Base-by-base conservation (phyloP, 495 filamentous ascomycete species). In the Lindgomyces ingoldianus region DNA sequence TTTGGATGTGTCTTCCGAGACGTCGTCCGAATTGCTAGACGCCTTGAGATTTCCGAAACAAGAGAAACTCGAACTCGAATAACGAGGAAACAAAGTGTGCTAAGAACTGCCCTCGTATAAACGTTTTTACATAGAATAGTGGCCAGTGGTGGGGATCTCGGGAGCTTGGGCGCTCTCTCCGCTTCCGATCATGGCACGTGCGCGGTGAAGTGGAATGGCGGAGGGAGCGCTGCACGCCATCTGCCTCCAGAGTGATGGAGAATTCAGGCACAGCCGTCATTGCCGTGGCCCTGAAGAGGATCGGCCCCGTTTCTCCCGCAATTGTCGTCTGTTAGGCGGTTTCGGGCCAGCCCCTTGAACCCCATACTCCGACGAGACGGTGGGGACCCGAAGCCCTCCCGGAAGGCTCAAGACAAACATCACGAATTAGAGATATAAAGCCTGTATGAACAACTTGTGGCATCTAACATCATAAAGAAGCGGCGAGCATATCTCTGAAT, bases 301-400 rank as follows among this genome's bases (percentile, higher is more conserved):
- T 26, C 62, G 50, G 62, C 62, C 62, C 59, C 53, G 54, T 64
- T 14, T 2, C 30, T 42, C 46, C 62, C 45, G 44, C 33, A 39
- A 14, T 27, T 9, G 52, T 27, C 30, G 19, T 29, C 29, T 27
- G 62, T 45, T 18, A 51, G 22, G 39, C 56, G 42, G 36, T 29
- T 62, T 58, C 58, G 64, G 64, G 57, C 45, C 39, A 52, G 64
- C 22, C 41, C 29, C 44, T 26, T 44, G n/a, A 6, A 39, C 33
- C 33, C 33, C 33, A 39, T 14, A 39, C 25, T 57, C 60, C 52
- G 59, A 62, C 33, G 36, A 6, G n/a, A 39, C 33, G 45, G 59
- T 63, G 65, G 65, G 65, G 65, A 68, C 26, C 65, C 65, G 65
- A 64, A 58, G 53, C 25, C 14, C 41, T 52, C 14, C 48, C 59